phyloP scores from a whole-genome alignment of 1,284 basidiomycete species.

The Waitea zeae region DNA sequence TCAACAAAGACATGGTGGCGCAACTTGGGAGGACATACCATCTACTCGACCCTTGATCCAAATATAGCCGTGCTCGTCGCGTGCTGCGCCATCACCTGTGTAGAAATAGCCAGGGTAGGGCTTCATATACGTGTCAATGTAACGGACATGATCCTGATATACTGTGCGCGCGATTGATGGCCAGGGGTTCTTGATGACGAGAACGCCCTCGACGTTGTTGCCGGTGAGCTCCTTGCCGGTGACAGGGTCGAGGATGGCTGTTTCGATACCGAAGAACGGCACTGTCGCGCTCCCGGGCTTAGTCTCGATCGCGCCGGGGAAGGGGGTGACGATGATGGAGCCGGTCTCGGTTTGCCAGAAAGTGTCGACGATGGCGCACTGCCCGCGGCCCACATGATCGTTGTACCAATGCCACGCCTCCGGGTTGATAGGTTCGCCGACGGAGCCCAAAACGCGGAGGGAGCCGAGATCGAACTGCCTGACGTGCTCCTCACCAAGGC shows the following conservation, averaged over 20 bases:
- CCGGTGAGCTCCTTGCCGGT: conserved; percentile 66
- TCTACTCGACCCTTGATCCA: conserved; percentile 98
- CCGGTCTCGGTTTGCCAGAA: conserved; percentile 99
- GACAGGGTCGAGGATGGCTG: conserved; percentile 75
- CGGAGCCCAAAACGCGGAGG: conserved; percentile 79
- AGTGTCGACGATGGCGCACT: conserved; percentile 94
- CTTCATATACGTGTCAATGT: conserved; percentile 91
- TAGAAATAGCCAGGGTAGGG: conserved; percentile 86
- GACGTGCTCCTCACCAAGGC: conserved; percentile 80
- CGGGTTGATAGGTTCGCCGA: conserved; percentile 98
- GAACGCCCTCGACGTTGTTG: conserved; percentile 81
- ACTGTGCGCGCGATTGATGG: conserved; percentile 94
- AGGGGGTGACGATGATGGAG: conserved; percentile 86
- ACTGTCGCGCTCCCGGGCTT: conserved; percentile 96
- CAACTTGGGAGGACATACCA: conserved; percentile 34
- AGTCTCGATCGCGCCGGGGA: conserved; percentile 89
- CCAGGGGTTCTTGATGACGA: conserved; percentile 82
- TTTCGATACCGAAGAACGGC: conserved; percentile 93
- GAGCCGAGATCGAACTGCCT: conserved; percentile 71
- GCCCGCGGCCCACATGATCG: conserved; percentile 75
- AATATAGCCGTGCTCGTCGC: conserved; percentile 92
- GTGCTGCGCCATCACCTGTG: conserved; percentile 90
- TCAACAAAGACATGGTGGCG: conserved; percentile 4
- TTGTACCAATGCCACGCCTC: conserved; percentile 99
- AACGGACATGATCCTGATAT: conserved; percentile 82